Evolutionary conservation across 176 grass and related monocot genomes (phyloP).

Genomic region (Tillandsia fasciculata): DNA sequence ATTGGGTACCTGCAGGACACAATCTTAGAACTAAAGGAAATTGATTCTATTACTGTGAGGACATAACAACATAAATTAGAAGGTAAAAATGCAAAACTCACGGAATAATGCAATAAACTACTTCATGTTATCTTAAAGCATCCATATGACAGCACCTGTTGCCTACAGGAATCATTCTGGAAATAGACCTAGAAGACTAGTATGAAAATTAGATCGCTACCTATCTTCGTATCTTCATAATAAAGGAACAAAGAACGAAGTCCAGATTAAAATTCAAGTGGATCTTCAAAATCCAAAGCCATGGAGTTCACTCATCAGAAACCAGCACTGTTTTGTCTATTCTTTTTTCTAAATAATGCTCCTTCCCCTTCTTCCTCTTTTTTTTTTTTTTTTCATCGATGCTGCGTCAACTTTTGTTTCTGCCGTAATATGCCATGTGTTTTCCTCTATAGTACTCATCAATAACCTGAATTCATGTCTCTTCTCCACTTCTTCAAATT

Average conservation of each 20-base stretch:
- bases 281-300: background rate
- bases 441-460: no score
- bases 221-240: background rate
- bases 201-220: background rate
- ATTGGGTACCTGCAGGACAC: conserved; percentile 65
- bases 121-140: background rate
- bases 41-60: no score
- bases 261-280: background rate
- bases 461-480: no score
- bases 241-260: background rate
- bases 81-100: background rate
- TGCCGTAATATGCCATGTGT: no score
- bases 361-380: no score
- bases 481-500: no score
- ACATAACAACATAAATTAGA: no score
- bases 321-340: no score
- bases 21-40: background rate
- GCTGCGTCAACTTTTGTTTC: no score
- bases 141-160: background rate
- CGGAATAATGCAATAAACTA: background rate
- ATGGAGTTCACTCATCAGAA: no score
- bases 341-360: no score
- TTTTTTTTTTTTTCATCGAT: no score
- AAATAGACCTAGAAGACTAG: background rate
- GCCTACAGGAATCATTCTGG: background rate